These are phyloP conservation scores for Arachis stenosperma DNA, from an alignment of 306 rosid species.

Conservation along the genomic window DNA sequence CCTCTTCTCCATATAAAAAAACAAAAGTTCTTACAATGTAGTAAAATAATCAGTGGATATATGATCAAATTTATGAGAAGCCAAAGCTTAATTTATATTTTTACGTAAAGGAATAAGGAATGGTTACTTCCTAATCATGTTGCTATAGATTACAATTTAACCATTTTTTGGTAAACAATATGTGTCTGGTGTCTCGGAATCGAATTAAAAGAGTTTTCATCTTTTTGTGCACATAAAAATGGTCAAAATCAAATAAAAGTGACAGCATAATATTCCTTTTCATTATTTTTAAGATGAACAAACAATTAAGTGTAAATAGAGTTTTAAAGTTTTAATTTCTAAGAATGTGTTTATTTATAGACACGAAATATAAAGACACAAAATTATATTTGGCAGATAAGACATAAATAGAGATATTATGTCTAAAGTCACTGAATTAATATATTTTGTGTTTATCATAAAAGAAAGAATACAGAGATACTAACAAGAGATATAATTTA, in stretches of 20 bases:
- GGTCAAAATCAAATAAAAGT: neutral
- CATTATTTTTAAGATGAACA: no score
- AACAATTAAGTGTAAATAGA: no score
- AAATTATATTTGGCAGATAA: no score
- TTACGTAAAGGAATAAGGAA: slow-evolving; percentile 5
- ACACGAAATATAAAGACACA: no score
- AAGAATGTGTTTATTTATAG: no score
- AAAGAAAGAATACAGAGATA: no score
- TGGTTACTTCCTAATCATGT: slow-evolving; percentile 21
- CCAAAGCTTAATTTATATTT: neutral
- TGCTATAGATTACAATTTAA: slow-evolving; percentile 27
- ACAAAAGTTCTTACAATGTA: slow-evolving; percentile 9
- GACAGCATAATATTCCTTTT: neutral
- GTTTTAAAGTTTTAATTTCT: no score
- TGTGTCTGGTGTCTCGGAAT: neutral
- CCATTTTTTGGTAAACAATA: neutral
- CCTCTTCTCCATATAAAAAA: no score
- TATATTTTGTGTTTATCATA: no score
- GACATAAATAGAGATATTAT: no score
- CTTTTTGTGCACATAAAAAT: neutral
- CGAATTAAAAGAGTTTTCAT: neutral
- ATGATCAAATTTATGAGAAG: slow-evolving; percentile 41
- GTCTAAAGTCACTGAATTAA: no score
- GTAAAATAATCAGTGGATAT: slow-evolving; percentile 28
- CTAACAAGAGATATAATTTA: no score